These are phyloP conservation scores for Syncephalastrum contaminatum DNA, from an alignment of 371 early-diverging fungal genomes.

Conservation along the genomic window DNA sequence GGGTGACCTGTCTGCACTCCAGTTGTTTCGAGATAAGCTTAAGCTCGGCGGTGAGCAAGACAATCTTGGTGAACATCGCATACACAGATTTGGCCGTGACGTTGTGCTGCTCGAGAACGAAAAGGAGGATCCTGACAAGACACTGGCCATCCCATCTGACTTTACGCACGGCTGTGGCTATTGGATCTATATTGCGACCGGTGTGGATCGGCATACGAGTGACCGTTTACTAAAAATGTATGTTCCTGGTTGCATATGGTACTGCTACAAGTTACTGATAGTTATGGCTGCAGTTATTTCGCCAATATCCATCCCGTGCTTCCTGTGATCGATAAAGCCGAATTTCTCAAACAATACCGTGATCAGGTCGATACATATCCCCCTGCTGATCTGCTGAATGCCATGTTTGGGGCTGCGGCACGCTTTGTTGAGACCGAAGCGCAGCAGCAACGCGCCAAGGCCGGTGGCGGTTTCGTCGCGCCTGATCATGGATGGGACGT, in stretches of 20 bases:
- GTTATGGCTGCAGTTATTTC: conserved; percentile 30
- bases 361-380: conserved; percentile 47
- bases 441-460: conserved; percentile 10
- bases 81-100: conserved; percentile 3
- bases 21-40: conserved; percentile 40
- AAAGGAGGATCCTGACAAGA: background rate
- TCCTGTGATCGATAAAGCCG: conserved; percentile 43
- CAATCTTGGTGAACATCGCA: background rate
- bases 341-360: conserved; percentile 43
- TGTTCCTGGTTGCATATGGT: background rate
- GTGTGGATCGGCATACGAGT: conserved; percentile 39
- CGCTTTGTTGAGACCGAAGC: conserved; percentile 44
- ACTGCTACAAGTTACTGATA: background rate
- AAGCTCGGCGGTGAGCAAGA: conserved; percentile 20
- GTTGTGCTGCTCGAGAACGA: conserved; percentile 2
- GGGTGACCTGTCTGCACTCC: conserved; percentile 42
- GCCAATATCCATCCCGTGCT: conserved; percentile 45
- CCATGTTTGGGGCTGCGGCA: conserved; percentile 53
- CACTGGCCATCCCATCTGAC: background rate
- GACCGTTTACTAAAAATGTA: conserved; percentile 45
- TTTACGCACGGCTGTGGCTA: conserved; percentile 21
- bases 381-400: conserved; percentile 39
- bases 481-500: conserved; percentile 42
- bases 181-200: conserved; percentile 41
- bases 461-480: conserved; percentile 1